Evolutionary conservation across 2,329 filamentous ascomycete genomes (phyloP).

Genomic region (Pezicula neosporulosa): DNA sequence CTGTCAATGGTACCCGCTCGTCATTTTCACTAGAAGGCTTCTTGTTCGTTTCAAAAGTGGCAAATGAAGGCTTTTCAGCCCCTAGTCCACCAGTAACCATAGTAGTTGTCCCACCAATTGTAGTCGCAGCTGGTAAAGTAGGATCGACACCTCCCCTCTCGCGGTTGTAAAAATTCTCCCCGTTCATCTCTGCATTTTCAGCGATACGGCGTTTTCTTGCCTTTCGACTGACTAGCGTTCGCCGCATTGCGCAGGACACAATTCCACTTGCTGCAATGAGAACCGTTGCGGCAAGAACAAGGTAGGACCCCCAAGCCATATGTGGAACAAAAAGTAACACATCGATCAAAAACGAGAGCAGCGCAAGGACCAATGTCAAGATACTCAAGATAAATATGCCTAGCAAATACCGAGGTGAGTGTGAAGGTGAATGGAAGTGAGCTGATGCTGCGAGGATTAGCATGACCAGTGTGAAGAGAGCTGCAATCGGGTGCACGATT

Average conservation of each 20-base stretch:
- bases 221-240: constrained; percentile 86
- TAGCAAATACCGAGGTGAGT: constrained; percentile 86
- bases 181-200: constrained; percentile 96
- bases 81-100: constrained; percentile 53
- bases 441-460: constrained; percentile 75
- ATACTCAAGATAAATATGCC: constrained; percentile 82
- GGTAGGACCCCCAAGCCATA: constrained; percentile 89
- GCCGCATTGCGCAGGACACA: constrained; percentile 90
- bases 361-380: constrained; percentile 76
- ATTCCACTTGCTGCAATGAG: constrained; percentile 78
- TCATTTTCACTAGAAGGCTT: constrained; percentile 61
- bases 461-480: constrained; percentile 80
- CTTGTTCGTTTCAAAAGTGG: constrained; percentile 55
- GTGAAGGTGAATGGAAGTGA: constrained; percentile 83
- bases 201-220: constrained; percentile 89
- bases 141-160: constrained; percentile 33
- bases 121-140: constrained; percentile 25
- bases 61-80: constrained; percentile 51
- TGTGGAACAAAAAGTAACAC: constrained; percentile 93
- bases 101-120: constrained; percentile 48
- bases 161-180: constrained; percentile 82
- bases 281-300: constrained; percentile 86
- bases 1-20: constrained; percentile 68
- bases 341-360: constrained; percentile 89
- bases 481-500: constrained; percentile 89